Evolutionary conservation across 1,284 basidiomycete genomes (phyloP), one percentile per base, ranked within the genome.

Genomic region (Papiliotrema fonsecae): DNA sequence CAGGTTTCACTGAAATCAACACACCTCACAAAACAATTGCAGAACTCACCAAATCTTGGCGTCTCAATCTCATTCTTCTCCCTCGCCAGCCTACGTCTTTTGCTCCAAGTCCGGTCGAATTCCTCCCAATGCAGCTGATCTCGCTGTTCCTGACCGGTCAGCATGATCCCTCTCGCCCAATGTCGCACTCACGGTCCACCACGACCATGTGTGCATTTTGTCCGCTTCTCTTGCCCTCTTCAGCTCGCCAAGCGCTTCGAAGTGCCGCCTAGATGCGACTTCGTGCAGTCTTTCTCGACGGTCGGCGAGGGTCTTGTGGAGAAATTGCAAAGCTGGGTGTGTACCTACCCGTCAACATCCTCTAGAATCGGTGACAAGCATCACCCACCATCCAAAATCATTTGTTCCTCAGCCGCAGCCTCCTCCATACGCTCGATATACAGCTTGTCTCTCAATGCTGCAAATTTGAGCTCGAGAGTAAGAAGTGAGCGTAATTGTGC

Each of bases 361-460:
- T n/a, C n/a, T 24, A 36, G 16, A 25, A 32, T 14, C 28, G 4
- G n/a, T 22, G 18, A 30, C 16, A 31, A 24, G 7, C 2, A 14
- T 3, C 14, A 59, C 76, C 45, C 45, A 78, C 77, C 78, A 46
- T 76, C 70, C 28, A 77, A 56, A 36, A 81, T 73, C 70, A 77
- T 76, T 25, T 77, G 75, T 50, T 78, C 76, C 61, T 81, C 80
- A 30, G 70, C 68, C 19, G 76, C 76, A 36, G 79, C 73, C 55
- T 81, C 79, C 45, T 77, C 75, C 62, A 80, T 73, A 5, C 78
- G 64, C 58, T 81, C 80, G 28, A 79, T 61, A 60, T 79, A 81
- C 19, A 81, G 70, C 31, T 75, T 69, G 61, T 81, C 79, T 24
- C 80, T 62, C 36, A 81, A 58, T 30, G 75, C 71, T 1, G 79